Evolutionary conservation across 441 rosid species (phyloP).

Genomic region (Euphorbia corollata): DNA sequence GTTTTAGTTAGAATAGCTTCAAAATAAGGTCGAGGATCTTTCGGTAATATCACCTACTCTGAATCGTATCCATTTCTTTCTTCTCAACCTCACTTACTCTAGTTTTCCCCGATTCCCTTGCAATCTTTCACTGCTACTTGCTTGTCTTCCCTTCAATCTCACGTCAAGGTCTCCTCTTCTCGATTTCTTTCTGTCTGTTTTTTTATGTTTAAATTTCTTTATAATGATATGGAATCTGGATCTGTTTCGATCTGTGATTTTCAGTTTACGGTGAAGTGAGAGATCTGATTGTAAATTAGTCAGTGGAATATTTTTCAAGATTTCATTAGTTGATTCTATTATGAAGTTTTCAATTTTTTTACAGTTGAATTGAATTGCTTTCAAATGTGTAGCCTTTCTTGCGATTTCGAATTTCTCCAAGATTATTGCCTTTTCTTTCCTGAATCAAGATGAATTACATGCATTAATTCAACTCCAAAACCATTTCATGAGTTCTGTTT

Average conservation of each 20-base stretch:
- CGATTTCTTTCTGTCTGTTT: not conserved
- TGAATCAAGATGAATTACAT: not conserved
- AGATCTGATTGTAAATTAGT: conserved; percentile 6
- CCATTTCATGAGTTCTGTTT: not conserved
- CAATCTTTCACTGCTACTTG: not conserved
- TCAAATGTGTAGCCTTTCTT: not conserved
- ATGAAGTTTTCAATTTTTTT: not conserved
- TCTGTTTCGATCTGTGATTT: conserved; percentile 5
- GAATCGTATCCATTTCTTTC: not conserved
- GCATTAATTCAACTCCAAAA: not conserved
- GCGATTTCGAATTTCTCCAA: not conserved
- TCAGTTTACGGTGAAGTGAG: not conserved
- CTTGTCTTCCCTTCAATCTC: not conserved
- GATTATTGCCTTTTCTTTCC: not conserved
- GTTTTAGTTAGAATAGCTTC: too few relatives aligned
- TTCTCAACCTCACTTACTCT: too few relatives aligned
- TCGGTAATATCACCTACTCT: not conserved
- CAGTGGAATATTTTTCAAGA: not conserved
- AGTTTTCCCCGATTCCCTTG: too few relatives aligned
- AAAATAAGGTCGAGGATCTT: not conserved
- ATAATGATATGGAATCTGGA: not conserved
- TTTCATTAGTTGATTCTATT: not conserved
- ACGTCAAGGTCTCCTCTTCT: not conserved
- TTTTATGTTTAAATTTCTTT: not conserved
- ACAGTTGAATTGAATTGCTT: not conserved